Conservation (phyloP, 306 rosid genomes). For the Trifolium fragiferum region DNA sequence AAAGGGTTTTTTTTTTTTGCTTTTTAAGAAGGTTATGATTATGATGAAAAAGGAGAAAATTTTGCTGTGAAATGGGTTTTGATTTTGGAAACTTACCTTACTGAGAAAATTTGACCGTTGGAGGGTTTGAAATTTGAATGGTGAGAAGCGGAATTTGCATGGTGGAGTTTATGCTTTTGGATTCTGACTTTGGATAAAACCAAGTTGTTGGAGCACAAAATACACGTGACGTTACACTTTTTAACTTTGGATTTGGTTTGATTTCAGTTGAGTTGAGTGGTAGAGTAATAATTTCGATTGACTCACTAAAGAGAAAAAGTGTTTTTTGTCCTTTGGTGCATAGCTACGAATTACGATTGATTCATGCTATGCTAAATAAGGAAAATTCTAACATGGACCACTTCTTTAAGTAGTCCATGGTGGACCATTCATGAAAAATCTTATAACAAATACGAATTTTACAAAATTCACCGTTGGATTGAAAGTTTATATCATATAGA, state of each 20-base stretch:
- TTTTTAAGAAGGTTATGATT: conserved; percentile 3
- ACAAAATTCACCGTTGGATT: no score
- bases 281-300: background rate
- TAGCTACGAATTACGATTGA: no score
- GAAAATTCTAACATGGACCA: no score
- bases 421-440: no score
- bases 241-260: background rate
- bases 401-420: no score
- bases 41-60: conserved; percentile 14
- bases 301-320: background rate
- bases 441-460: no score
- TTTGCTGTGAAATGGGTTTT: conserved; percentile 39
- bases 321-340: background rate
- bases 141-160: conserved; percentile 40
- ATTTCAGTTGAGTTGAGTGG: background rate
- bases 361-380: no score
- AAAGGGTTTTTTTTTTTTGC: conserved; percentile 11
- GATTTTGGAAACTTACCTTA: conserved; percentile 40
- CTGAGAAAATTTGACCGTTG: conserved; percentile 58
- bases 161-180: conserved; percentile 42
- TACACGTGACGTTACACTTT: conserved; percentile 23
- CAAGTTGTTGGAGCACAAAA: conserved; percentile 2
- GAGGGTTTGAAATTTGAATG: conserved; percentile 60
- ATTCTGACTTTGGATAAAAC: conserved; percentile 37
- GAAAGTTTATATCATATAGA: no score